phyloP scores from a whole-genome alignment of 306 rosid genomes.

The Senna siamea region DNA sequence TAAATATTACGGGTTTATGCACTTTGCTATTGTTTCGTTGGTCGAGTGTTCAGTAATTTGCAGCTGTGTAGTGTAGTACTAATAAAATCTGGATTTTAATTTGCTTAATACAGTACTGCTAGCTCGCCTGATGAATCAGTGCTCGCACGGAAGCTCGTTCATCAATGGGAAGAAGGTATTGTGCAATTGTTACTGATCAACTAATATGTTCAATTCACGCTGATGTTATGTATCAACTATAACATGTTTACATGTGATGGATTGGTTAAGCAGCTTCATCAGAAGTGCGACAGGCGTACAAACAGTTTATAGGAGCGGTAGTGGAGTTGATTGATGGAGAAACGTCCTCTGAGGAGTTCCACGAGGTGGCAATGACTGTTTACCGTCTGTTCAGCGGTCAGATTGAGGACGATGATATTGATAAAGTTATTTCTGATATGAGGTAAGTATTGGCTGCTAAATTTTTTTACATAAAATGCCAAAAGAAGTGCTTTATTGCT shows the following conservation, averaged over 20 bases:
- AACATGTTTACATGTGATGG: slow-evolving; percentile 31
- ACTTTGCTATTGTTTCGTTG: slow-evolving; percentile 10
- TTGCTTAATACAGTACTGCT: slow-evolving; percentile 40
- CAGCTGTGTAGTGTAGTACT: slow-evolving; percentile 8
- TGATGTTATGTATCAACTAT: not conserved
- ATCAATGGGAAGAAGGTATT: slow-evolving; percentile 56
- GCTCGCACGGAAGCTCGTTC: slow-evolving; percentile 53
- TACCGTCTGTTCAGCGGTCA: slow-evolving; percentile 37
- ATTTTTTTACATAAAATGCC: slow-evolving; percentile 14
- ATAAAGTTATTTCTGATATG: slow-evolving; percentile 45
- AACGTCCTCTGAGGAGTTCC: slow-evolving; percentile 85
- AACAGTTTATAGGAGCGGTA: slow-evolving; percentile 76
- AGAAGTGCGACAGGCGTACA: slow-evolving; percentile 57
- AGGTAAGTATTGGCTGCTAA: slow-evolving; percentile 50
- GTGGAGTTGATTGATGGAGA: slow-evolving; percentile 84
- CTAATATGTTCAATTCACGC: not conserved
- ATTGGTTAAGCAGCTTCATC: slow-evolving; percentile 53
- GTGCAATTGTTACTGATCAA: slow-evolving; percentile 8
- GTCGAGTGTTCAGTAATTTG: slow-evolving; percentile 9
- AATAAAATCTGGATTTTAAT: not conserved
- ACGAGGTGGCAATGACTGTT: slow-evolving; percentile 59
- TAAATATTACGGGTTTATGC: not conserved
- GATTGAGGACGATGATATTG: slow-evolving; percentile 44
- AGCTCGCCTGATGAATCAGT: slow-evolving; percentile 56
- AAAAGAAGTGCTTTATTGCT: slow-evolving; percentile 21